Evolutionary conservation across 208 protist species (phyloP), one percentile per base, ranked within the genome.

Genomic region (Trypanosoma platydactyli): DNA sequence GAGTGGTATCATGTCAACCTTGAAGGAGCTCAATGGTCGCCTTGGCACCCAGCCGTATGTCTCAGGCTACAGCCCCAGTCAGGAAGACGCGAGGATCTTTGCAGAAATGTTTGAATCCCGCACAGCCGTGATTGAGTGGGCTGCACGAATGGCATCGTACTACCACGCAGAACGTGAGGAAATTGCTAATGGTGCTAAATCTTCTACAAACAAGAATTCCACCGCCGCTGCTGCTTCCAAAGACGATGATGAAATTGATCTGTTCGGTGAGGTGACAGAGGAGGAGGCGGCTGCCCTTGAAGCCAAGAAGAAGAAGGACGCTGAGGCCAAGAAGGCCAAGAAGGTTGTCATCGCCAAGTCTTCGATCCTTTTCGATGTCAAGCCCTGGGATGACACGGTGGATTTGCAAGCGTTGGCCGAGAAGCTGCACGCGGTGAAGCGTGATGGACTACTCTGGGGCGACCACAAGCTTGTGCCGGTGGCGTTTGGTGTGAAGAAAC

Each of bases 401-500:
- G 83, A 94, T 66, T 80, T 98, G 62, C 79, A 84, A 71, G 92
- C 80, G 66, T 81, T 98, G 11, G 92, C 91, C 46, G 22, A 79
- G 64, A 89, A 91, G 76, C 77, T 97, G 51, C 82, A 95, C 64
- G 83, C 80, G 3, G 87, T 95, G 55, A 24, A 89, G 65, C 89
- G 88, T 60, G 86, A 94, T 42, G 95, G 95, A 42, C 89, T 98
- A n/a, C 49, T 94, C 16, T 98, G 95, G 94, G 92, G 93, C 68
- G 82, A 90, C 60, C 68, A 87, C 73, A 96, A 97, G 81, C 76
- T 97, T 15, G 81, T 94, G 51, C 68, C 93, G 15, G 79, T 98
- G 27, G 97, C 91, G 38, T 98, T 96, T 69, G 97, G 97, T 64
- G 92, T 98, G 50, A 98, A 97, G 83, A 98, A 98, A 84, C 84